A percentile compares a stretch with the other conserved stretches of the same genome.
These are phyloP conservation scores for Alternaria triticina DNA, from an alignment of 2,329 filamentous ascomycete species.

Conservation along the genomic window DNA sequence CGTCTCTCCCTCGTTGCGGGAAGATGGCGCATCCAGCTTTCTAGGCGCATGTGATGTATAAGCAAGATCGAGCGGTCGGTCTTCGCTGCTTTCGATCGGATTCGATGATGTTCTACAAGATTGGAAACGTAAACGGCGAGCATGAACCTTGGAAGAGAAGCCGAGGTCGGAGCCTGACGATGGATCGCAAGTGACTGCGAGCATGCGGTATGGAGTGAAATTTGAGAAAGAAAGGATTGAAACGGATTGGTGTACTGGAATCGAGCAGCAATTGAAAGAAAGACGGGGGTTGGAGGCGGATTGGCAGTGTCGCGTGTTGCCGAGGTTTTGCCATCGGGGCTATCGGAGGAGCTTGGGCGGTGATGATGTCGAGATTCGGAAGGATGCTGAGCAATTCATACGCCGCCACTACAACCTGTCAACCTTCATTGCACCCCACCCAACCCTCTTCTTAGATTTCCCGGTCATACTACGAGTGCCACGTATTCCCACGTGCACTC, in stretches of 20 bases:
- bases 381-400: slow-evolving; percentile 27
- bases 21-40: not conserved
- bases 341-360: slow-evolving; percentile 27
- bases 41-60: not conserved
- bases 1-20: not conserved
- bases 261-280: not conserved
- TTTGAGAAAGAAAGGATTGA: not conserved
- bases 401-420: slow-evolving; percentile 19
- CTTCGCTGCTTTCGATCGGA: not conserved
- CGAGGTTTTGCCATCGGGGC: slow-evolving; percentile 25
- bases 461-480: slow-evolving; percentile 7
- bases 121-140: not conserved
- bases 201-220: too few relatives aligned
- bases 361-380: slow-evolving; percentile 35
- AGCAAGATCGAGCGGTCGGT: not conserved
- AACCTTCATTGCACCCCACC: slow-evolving; percentile 14
- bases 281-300: not conserved
- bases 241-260: not conserved
- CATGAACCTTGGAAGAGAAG: not conserved
- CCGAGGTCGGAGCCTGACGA: not conserved
- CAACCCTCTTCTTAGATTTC: slow-evolving; percentile 10
- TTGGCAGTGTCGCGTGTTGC: slow-evolving; percentile 7
- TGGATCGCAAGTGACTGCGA: not conserved
- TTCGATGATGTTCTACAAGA: slow-evolving; percentile 10
- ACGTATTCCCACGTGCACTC: not conserved